A percentile compares a stretch with the other conserved stretches of the same genome.
phyloP scores from a whole-genome alignment of 805 yeast species.

The Helenozyma rhizophorensis region DNA sequence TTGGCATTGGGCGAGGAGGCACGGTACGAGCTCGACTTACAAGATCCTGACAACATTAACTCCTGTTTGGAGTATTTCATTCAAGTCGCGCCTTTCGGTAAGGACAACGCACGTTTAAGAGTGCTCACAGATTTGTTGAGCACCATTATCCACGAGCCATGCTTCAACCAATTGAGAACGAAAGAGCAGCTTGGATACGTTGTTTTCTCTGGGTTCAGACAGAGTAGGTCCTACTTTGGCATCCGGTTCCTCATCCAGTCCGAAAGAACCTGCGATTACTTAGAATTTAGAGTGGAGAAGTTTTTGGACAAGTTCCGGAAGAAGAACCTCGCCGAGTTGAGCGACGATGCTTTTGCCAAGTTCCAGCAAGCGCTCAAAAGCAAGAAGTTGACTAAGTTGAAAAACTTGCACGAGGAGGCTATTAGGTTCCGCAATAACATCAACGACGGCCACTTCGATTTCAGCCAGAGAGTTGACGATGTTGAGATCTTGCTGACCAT shows the following conservation, averaged over 20 bases:
- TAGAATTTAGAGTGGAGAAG: conserved; percentile 71
- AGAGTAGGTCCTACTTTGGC: conserved; percentile 69
- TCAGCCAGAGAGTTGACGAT: conserved; percentile 51
- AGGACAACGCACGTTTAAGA: conserved; percentile 25
- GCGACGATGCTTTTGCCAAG: conserved; percentile 60
- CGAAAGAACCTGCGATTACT: conserved; percentile 68
- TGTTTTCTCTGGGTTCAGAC: conserved; percentile 73
- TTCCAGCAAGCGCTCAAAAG: conserved; percentile 66
- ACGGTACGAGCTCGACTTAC: conserved; percentile 47
- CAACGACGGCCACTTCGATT: conserved; percentile 75
- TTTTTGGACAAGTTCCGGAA: conserved; percentile 50
- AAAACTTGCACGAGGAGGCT: conserved; percentile 77
- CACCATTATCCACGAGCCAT: conserved; percentile 79
- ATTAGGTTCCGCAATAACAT: conserved; percentile 62
- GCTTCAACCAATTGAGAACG: conserved; percentile 85
- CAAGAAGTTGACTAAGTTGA: conserved; percentile 64
- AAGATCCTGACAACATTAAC: conserved; percentile 70
- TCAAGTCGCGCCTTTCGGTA: conserved; percentile 49
- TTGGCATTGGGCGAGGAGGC: conserved; percentile 36
- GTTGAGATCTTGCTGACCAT: conserved; percentile 53
- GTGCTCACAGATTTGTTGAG: conserved; percentile 61
- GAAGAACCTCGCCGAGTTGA: conserved; percentile 41
- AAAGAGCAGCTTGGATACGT: conserved; percentile 94
- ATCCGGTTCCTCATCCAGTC: conserved; percentile 77
- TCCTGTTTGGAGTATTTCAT: conserved; percentile 77